Percentiles rank a stretch among this genome's conserved stretches.
phyloP scores from a whole-genome alignment of 495 filamentous ascomycete genomes.

The Aspergillus avenaceus region DNA sequence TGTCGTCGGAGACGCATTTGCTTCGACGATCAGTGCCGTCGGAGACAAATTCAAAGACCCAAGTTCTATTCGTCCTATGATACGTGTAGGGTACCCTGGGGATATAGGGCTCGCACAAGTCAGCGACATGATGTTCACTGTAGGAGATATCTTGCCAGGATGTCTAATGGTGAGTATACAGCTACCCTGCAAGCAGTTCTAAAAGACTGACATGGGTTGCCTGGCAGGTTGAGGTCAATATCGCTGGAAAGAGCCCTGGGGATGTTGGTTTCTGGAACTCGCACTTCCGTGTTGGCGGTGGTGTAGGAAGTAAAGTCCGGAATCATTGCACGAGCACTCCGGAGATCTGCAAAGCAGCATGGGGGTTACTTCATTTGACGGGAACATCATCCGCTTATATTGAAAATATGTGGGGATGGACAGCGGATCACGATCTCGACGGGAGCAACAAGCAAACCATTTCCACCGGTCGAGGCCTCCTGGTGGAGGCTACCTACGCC shows the following conservation, averaged over 20 bases:
- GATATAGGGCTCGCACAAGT: constrained; percentile 52
- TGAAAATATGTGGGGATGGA: constrained; percentile 59
- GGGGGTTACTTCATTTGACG: constrained; percentile 46
- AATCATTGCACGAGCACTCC: constrained; percentile 32
- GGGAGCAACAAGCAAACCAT: constrained; percentile 35
- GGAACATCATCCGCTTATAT: constrained; percentile 47
- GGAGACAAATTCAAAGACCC: constrained; percentile 48
- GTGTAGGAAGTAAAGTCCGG: constrained; percentile 39
- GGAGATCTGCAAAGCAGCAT: constrained; percentile 48
- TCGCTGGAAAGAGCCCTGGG: constrained; percentile 45
- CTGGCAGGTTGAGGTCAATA: constrained; percentile 42
- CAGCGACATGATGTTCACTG: constrained; percentile 49
- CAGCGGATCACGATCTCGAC: constrained; percentile 51
- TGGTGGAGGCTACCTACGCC: constrained; percentile 42
- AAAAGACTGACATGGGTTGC: background rate
- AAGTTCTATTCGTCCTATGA: constrained; percentile 42
- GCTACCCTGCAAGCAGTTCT: background rate
- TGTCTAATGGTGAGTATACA: constrained; percentile 31
- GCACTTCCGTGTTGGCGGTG: constrained; percentile 50
- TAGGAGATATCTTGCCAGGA: constrained; percentile 44
- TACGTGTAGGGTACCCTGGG: constrained; percentile 49
- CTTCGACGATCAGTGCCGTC: constrained; percentile 36
- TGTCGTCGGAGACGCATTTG: constrained; percentile 49
- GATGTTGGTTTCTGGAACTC: constrained; percentile 57
- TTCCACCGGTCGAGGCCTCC: constrained; percentile 45